Evolutionary conservation across 768 basidiomycete genomes (phyloP), one percentile per base, ranked within the genome.

Genomic region (Termitomyces sp.): DNA sequence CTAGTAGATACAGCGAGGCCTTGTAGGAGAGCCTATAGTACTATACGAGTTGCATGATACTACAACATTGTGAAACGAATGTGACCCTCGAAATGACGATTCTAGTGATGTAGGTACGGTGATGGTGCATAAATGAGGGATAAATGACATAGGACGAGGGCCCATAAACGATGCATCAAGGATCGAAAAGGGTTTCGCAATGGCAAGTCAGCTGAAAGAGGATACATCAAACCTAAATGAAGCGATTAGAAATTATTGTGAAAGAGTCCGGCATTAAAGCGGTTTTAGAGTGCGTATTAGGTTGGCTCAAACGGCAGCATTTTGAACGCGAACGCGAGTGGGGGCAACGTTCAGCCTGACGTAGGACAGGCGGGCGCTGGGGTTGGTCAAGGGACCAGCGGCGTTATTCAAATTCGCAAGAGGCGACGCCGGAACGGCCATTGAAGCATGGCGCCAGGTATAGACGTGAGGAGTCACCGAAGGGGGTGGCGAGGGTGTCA

Each of bases 391-490:
- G 7, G 84, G 86, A n/a, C 78, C 75, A 24, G 63, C 75, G 59
- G 65, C 71, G 69, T 61, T 68, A 9, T 63, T 73, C 62, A 57
- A 67, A 46, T 39, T 52, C 63, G 67, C 72, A 59, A 71, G 72
- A 11, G 74, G 83, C 49, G 75, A 78, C 32, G 62, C 55, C 44
- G 71, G 74, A 60, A 69, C 68, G 57, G 69, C 67, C 58, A 72
- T 71, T 20, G 71, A 60, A 46, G 70, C 58, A 48, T 69, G 71
- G n/a, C 50, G 66, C 87, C 87, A 88, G 1, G 80, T 74, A 68
- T 87, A 86, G 35, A 86, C 74, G 44, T 83, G 78, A 8, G 86
- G 86, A 1, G 86, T 83, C 55, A 81, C 79, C 7, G 82, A 72
- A 0, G 84, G 84, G 7, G 84, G 76, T 4, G 86, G 83, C 2